Conservation (phyloP, 2,329 filamentous ascomycete species). For the Fusarium redolens region DNA sequence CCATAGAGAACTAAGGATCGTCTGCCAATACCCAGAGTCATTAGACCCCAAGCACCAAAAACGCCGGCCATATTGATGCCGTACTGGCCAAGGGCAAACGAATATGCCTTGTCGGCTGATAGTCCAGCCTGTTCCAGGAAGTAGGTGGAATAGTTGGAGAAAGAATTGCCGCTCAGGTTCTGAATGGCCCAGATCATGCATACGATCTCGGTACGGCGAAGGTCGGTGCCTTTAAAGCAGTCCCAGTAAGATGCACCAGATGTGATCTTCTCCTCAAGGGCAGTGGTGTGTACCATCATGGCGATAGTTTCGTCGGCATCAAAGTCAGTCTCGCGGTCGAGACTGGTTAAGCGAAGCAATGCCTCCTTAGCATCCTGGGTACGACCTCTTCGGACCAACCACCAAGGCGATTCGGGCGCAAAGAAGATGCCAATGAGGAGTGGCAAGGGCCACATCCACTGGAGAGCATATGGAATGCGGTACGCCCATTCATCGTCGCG, state of each 20-base stretch:
- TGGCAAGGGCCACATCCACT: constrained; percentile 83
- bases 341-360: constrained; percentile 73
- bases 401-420: constrained; percentile 79
- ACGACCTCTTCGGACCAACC: constrained; percentile 76
- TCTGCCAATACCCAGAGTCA: constrained; percentile 79
- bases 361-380: constrained; percentile 74
- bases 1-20: constrained; percentile 81
- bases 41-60: constrained; percentile 83
- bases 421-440: constrained; percentile 74
- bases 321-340: constrained; percentile 74
- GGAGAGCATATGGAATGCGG: constrained; percentile 76
- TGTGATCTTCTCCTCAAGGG: constrained; percentile 81
- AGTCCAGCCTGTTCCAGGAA: constrained; percentile 72
- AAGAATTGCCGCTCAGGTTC: constrained; percentile 71
- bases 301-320: constrained; percentile 86
- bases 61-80: constrained; percentile 83
- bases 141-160: constrained; percentile 74
- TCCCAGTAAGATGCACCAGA: constrained; percentile 80
- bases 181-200: constrained; percentile 74
- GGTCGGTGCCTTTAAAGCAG: constrained; percentile 84
- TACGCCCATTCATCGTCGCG: constrained; percentile 76
- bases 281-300: constrained; percentile 93
- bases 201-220: constrained; percentile 79
- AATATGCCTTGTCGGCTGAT: constrained; percentile 62
- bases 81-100: constrained; percentile 72